Percentiles rank a stretch among this genome's conserved stretches.
Conservation (phyloP, 768 basidiomycete genomes). For the Mycena vitilis region DNA sequence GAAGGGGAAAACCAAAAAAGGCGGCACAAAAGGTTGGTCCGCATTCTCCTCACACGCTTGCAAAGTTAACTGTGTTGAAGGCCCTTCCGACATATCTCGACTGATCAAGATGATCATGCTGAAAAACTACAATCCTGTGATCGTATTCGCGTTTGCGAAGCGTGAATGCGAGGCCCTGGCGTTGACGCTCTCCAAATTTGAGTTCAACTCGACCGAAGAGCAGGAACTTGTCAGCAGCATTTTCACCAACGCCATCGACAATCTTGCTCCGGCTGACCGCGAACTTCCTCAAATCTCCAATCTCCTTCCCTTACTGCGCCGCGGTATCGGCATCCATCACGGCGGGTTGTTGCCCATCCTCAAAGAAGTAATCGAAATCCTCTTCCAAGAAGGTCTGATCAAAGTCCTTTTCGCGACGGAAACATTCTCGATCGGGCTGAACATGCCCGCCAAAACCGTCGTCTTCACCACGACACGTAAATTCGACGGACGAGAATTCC, state of each 20-base stretch:
- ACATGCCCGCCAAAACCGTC: constrained; percentile 99
- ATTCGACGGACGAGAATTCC: constrained; percentile 95
- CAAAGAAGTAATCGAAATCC: constrained; percentile 98
- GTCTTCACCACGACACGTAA: constrained; percentile 97
- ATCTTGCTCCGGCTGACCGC: constrained; percentile 87
- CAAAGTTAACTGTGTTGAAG: constrained; percentile 49
- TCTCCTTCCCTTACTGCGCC: constrained; percentile 90
- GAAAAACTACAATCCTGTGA: constrained; percentile 98
- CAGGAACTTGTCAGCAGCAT: constrained; percentile 88
- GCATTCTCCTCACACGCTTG: background rate
- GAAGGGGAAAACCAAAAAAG: constrained; percentile 94
- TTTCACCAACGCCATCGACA: constrained; percentile 95
- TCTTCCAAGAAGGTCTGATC: constrained; percentile 98
- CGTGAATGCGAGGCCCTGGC: constrained; percentile 97
- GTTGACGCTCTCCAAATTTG: constrained; percentile 91
- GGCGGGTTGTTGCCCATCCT: constrained; percentile 96
- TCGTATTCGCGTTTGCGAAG: constrained; percentile 98
- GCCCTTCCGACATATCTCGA: constrained; percentile 94
- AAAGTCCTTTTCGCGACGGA: constrained; percentile 99
- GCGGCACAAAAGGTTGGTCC: constrained; percentile 88
- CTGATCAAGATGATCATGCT: constrained; percentile 99
- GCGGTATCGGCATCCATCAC: constrained; percentile 98
- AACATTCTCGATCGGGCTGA: constrained; percentile 97
- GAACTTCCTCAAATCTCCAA: constrained; percentile 94
- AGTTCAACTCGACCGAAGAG: constrained; percentile 94